Evolutionary conservation across 257 asterid species (phyloP), one percentile per base, ranked within the genome.

Genomic region (Thymus mandschuricus): DNA sequence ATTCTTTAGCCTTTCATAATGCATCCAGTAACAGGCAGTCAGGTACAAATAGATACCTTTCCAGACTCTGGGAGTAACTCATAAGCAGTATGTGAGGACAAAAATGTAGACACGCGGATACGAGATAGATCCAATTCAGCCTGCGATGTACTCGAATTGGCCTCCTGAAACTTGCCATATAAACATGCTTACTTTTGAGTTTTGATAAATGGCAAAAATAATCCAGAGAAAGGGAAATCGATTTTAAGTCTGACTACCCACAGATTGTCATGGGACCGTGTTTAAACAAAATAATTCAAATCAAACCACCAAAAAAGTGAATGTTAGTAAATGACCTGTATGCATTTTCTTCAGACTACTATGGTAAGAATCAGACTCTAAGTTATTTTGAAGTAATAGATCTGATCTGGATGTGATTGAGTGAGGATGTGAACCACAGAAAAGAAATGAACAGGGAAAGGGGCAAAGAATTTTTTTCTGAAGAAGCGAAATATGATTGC

Each of bases 61-160:
- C 96, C 96, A 74, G 96, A 89, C 69, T 89, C 96, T 1, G 96
- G 96, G 45, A 89, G 96, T 76, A 89, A 80, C 81, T 86, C 96
- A 77, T 87, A 87, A 11, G 90, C 94, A 67, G 87, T 76, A 80
- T 85, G 92, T 10, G 84, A 65, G 65, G 94, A 81, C 87, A 89
- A 82, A 80, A 89, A 89, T 27, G 72, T 79, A 58, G 92, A 78
- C 67, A 89, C 85, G 55, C 94, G 92, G 49, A 76, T 80, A 66
- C 82, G 85, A 51, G 94, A 87, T 56, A 82, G 73, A 69, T 80
- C 87, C 64, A 89, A 54, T 52, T 87, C 96, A 52, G 79, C 84
- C 62, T 85, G 87, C 45, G 92, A 84, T 73, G 84, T 72, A 71
- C 82, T 81, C 63, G 87, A 81, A 64, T 79, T 72, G 54, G 79